phyloP scores from a whole-genome alignment of 129 eudicot species.

The Escallonia rubra region DNA sequence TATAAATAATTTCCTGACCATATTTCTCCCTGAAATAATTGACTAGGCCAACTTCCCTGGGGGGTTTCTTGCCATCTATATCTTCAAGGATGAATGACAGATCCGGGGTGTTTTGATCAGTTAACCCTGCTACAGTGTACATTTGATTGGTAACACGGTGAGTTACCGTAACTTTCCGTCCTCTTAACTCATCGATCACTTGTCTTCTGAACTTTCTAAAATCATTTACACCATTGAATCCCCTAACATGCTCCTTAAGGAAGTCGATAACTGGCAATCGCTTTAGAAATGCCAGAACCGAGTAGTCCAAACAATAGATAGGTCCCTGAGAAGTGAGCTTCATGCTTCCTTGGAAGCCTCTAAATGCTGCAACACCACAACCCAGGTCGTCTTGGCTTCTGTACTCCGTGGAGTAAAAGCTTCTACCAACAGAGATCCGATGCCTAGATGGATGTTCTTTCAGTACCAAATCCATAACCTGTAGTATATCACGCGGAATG shows the following conservation, averaged over 20 bases:
- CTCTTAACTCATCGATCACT: conserved; percentile 33
- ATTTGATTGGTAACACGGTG: conserved; percentile 75
- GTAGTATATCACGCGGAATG: conserved; percentile 63
- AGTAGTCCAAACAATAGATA: conserved; percentile 50
- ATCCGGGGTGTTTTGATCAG: conserved; percentile 26
- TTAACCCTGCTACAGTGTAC: conserved; percentile 43
- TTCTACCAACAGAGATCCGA: conserved; percentile 43
- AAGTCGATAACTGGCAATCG: conserved; percentile 60
- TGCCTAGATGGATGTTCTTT: conserved; percentile 51
- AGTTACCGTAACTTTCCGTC: conserved; percentile 53
- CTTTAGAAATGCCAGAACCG: conserved; percentile 56
- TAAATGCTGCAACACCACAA: conserved; percentile 56
- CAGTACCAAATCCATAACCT: conserved; percentile 59
- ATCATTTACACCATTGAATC: conserved; percentile 19
- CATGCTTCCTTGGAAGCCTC: conserved; percentile 61
- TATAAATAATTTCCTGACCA: conserved; percentile 23
- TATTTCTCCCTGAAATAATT: conserved; percentile 51
- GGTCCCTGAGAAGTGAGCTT: conserved; percentile 58
- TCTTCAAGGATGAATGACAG: conserved; percentile 34
- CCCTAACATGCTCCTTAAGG: conserved; percentile 46
- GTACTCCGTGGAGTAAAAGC: conserved; percentile 34
- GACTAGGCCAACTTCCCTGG: conserved; percentile 23
- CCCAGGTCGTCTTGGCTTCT: conserved; percentile 34
- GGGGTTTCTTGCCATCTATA: conserved; percentile 35
- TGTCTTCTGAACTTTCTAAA: conserved; percentile 11